These are phyloP conservation scores for Penicillium sp. DNA, from an alignment of 2,329 filamentous ascomycete genomes.

Conservation along the genomic window DNA sequence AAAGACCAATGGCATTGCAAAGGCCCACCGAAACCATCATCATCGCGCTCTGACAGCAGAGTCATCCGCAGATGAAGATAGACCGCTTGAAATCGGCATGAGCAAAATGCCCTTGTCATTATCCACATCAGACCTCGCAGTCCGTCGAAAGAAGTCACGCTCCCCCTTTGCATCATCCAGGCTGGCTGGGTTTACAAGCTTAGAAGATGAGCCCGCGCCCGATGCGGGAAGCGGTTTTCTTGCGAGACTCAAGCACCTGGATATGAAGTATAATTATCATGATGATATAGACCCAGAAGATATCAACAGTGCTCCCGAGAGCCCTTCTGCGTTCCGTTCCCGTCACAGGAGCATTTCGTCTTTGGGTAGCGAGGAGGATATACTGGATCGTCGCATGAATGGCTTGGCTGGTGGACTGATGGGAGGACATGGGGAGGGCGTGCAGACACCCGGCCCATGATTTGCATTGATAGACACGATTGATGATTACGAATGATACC, in stretches of 20 bases:
- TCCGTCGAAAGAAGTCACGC: constrained; percentile 13
- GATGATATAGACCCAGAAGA: constrained; percentile 15
- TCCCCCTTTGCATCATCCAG: constrained; percentile 20
- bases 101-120: constrained; percentile 31
- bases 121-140: constrained; percentile 3
- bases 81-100: constrained; percentile 77
- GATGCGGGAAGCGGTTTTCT: constrained; percentile 12
- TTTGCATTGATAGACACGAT: constrained; percentile 1
- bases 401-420: constrained; percentile 55
- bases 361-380: constrained; percentile 57
- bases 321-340: constrained; percentile 18
- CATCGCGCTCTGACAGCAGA: constrained; percentile 49
- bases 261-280: constrained; percentile 10
- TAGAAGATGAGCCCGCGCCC: constrained; percentile 7
- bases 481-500: constrained; percentile 12
- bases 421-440: constrained; percentile 39
- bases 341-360: constrained; percentile 51
- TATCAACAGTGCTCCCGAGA: constrained; percentile 21
- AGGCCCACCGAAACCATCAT: constrained; percentile 40
- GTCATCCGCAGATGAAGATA: constrained; percentile 77
- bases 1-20: constrained; percentile 6
- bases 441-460: constrained; percentile 32
- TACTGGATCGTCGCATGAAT: constrained; percentile 57
- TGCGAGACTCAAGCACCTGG: constrained; percentile 20
- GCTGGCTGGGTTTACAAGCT: constrained; percentile 10